These are phyloP conservation scores for Penicillium griseofulvum DNA, from an alignment of 2,329 filamentous ascomycete genomes.

Conservation along the genomic window DNA sequence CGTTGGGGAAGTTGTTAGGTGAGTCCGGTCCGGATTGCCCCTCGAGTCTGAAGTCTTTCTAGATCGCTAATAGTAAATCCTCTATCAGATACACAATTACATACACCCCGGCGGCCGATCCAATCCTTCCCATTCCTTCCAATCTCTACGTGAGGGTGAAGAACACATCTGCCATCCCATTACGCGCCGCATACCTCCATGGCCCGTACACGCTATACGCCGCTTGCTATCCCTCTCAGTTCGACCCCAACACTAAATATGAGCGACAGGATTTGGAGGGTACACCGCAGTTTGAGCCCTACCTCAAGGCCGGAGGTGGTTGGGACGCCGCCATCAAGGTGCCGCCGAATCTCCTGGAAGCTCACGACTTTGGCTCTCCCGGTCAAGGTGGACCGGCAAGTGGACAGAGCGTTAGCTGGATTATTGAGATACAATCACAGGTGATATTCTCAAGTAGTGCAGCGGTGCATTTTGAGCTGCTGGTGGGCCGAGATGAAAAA, in stretches of 20 bases:
- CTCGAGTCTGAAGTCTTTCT: not conserved
- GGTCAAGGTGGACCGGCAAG: conserved; percentile 49
- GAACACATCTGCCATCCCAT: conserved; percentile 84
- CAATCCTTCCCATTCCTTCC: conserved; percentile 81
- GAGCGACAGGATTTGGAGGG: conserved; percentile 68
- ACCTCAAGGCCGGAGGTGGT: conserved; percentile 87
- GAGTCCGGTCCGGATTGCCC: conserved; percentile 32
- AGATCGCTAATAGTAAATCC: not conserved
- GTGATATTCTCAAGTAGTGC: conserved; percentile 90
- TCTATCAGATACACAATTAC: conserved; percentile 69
- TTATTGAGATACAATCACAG: conserved; percentile 88
- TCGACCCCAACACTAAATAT: conserved; percentile 78
- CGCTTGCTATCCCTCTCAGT: conserved; percentile 77
- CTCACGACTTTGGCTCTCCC: conserved; percentile 15
- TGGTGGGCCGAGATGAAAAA: conserved; percentile 81
- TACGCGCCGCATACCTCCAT: conserved; percentile 93
- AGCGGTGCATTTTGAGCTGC: conserved; percentile 80
- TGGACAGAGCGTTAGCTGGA: conserved; percentile 69
- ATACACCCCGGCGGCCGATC: conserved; percentile 84
- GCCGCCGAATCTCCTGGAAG: conserved; percentile 64
- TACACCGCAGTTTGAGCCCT: conserved; percentile 88
- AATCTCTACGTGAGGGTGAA: conserved; percentile 82
- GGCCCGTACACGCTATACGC: conserved; percentile 90
- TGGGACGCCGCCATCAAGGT: conserved; percentile 80
- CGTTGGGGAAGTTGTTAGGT: conserved; percentile 90